phyloP scores from a whole-genome alignment of 345 rosid species.

The Eucalyptus regnans region DNA sequence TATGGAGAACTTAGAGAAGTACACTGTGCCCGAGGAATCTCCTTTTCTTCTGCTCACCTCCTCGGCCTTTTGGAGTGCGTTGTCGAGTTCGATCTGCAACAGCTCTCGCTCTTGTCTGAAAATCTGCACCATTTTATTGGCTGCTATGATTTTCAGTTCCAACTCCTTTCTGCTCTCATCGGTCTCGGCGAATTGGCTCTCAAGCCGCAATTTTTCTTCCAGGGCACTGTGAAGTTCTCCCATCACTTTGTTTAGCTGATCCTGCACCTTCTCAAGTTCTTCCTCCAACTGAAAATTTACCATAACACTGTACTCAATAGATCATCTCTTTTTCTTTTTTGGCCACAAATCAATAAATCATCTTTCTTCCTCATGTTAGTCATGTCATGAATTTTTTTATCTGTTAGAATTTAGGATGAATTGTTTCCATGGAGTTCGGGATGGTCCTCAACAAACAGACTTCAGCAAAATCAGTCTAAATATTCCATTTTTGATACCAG shows the following conservation, averaged over 20 bases:
- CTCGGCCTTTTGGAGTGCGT: not conserved
- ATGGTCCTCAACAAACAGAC: too few species aligned
- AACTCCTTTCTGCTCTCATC: not conserved
- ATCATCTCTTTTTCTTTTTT: too few species aligned
- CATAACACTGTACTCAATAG: too few species aligned
- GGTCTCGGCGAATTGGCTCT: not conserved
- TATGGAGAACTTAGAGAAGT: slow-evolving; percentile 55
- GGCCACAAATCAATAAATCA: too few species aligned
- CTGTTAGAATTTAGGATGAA: too few species aligned
- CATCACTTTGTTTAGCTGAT: not conserved
- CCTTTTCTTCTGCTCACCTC: not conserved
- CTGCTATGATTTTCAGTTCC: not conserved
- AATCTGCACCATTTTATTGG: not conserved
- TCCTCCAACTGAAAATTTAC: too few species aligned
- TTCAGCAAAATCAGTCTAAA: too few species aligned
- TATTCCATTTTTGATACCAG: too few species aligned
- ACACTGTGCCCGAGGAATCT: slow-evolving; percentile 3
- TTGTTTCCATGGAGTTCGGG: too few species aligned
- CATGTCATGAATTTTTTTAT: too few species aligned
- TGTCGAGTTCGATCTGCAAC: not conserved
- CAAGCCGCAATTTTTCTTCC: not conserved
- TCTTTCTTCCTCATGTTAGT: too few species aligned
- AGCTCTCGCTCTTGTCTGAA: not conserved
- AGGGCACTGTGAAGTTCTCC: not conserved
- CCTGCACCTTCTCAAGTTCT: not conserved